Base-by-base conservation (phyloP, 1,139 yeast species). In the Diutina mesorugosa region DNA sequence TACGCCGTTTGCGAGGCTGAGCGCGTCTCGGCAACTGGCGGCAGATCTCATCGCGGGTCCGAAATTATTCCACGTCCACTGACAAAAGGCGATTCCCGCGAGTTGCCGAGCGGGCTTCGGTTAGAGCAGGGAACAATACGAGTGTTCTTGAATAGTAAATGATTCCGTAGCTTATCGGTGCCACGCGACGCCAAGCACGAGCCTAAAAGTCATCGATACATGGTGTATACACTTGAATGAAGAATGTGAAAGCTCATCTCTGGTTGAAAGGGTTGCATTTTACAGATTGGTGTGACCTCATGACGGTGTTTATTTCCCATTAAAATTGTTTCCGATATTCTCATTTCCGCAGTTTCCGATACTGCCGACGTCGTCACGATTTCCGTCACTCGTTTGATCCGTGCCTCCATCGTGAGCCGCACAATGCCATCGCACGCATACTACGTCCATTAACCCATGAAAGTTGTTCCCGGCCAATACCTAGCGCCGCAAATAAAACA, bases 391-490 rank as follows among this genome's bases (percentile, higher is more conserved):
- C 2, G n/a, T n/a, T 2, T 16, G n/a, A 35, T n/a, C n/a, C 41
- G 12, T 2, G 6, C 41, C 14, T 9, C 2, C 41, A 35, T 35
- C 41, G 41, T 35, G 41, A 35, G 41, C 41, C 41, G 41, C 41
- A 35, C 41, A 35, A 35, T 35, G 41, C 41, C 41, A 35, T 35
- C 41, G 41, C 41, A 35, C 41, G 41, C 41, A 35, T 35, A 35
- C 41, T 12, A 35, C 41, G 12, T 10, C 41, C 41, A 12, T 3
- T 10, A 35, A 12, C 41, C 41, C n/a, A 50, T 50, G 53, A 50
- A 30, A 30, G 62, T 60, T 3, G 78, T 87, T 16, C 97, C 97
- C 1, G 97, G 97, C 1, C 96, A 90, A 60, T 76, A 75, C 61
- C 67, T 77, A 48, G 65, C 71, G 10, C 78, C 79, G 1, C 67